These are phyloP conservation scores for Cutaneotrichosporon spelunceum DNA, from an alignment of 1,284 basidiomycete species.

Conservation along the genomic window DNA sequence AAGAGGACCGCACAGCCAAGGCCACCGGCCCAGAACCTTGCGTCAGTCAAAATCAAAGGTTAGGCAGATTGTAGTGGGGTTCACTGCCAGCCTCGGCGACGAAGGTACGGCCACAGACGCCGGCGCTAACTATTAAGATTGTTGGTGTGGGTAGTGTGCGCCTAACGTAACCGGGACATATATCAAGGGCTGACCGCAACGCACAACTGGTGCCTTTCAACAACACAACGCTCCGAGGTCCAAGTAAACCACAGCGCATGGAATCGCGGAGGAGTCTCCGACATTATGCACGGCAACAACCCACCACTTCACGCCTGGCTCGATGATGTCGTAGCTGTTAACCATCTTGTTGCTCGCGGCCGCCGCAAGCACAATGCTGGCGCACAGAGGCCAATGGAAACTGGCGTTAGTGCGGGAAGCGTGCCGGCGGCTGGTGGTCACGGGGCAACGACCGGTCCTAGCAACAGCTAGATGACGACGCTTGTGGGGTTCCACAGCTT, in stretches of 20 bases:
- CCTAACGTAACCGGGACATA: too few relatives aligned
- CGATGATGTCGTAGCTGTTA: background rate
- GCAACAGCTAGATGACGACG: background rate
- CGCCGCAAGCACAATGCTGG: conserved; percentile 46
- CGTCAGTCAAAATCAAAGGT: background rate
- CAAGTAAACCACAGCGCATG: background rate
- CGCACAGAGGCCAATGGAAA: conserved; percentile 51
- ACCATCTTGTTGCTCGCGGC: conserved; percentile 44
- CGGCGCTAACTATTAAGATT: too few relatives aligned
- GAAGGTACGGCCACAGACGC: too few relatives aligned
- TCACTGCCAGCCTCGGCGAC: too few relatives aligned
- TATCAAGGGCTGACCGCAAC: too few relatives aligned
- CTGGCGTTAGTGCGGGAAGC: conserved; percentile 16
- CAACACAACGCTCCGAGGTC: background rate
- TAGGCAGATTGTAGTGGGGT: background rate
- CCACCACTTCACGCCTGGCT: conserved; percentile 7
- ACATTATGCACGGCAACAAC: background rate
- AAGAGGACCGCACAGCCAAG: conserved; percentile 46
- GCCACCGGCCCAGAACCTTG: conserved; percentile 43
- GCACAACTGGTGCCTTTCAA: too few relatives aligned
- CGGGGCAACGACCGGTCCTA: background rate
- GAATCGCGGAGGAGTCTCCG: background rate
- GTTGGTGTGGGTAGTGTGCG: too few relatives aligned
- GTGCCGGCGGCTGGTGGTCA: background rate
- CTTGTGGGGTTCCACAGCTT: too few relatives aligned